Evolutionary conservation across 1,284 basidiomycete species (phyloP), one percentile per base, ranked within the genome.

Genomic region (Ganoderma meredithae): DNA sequence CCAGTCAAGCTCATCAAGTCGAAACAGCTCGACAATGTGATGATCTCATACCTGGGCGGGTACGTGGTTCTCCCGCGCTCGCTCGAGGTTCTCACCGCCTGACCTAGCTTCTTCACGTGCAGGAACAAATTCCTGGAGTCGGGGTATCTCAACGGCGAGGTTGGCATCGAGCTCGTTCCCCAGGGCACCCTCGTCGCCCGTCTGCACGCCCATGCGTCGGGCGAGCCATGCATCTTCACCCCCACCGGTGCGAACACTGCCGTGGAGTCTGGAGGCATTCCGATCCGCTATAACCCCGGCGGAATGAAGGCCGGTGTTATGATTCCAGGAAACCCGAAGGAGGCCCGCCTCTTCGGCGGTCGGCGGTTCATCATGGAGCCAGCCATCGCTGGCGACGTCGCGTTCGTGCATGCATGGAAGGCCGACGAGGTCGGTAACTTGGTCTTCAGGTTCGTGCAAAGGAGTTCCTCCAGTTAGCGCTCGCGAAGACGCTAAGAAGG

Each of bases 161-260:
- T 97, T 72, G 88, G 91, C 1, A 82, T 97, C 65, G 95, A 97
- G 79, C 89, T 97, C 27, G 92, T 92, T 52, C 95, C 95, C 7
- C 95, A 97, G 81, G 95, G 90, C 19, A 96, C 95, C 6, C 88
- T 99, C 60, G 92, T 94, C 36, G 97, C 98, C 78, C 90, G 96
- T 71, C 87, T 97, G 73, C 90, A 96, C 55, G 93, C 96, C 7
- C 95, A 95, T 72, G 97, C 94, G 8, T 94, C 95, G 43, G 97
- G 97, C 68, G 97, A 98, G 75, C 97, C 97, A 17, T 96, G 94
- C 15, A 94, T 99, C 84, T 98, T 88, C 82, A 99, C 95, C 8
- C 94, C 96, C 3, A 98, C 96, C 6, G 97, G 96, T 59, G 94
- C 93, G 39, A 87, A 86, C 44, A 96, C 95, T 15, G 89, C 92